Evolutionary conservation across 208 protist genomes (phyloP).

Genomic region (Trypanosoma vivax): DNA sequence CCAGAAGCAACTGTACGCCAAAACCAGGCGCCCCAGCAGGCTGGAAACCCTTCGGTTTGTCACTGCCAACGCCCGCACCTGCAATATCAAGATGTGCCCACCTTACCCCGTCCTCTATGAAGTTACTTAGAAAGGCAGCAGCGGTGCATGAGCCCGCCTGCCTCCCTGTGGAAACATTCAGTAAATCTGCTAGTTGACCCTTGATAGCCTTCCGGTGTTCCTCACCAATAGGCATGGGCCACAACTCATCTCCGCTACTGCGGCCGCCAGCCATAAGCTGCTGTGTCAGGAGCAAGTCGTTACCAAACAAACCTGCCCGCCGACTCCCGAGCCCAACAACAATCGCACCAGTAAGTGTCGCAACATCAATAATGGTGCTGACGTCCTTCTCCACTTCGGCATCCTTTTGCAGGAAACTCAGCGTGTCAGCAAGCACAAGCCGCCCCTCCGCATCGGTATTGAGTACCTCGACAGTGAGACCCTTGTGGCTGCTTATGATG

Average conservation of each 20-base stretch:
- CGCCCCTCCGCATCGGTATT: slow-evolving; percentile 92
- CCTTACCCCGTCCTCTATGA: slow-evolving; percentile 38
- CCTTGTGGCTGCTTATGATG: slow-evolving; percentile 77
- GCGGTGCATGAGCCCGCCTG: slow-evolving; percentile 76
- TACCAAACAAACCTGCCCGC: slow-evolving; percentile 71
- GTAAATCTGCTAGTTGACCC: slow-evolving; percentile 62
- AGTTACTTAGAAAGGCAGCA: slow-evolving; percentile 76
- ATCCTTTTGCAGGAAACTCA: slow-evolving; percentile 80
- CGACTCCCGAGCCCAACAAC: slow-evolving; percentile 66
- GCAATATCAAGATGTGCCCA: slow-evolving; percentile 87
- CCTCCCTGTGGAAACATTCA: slow-evolving; percentile 42
- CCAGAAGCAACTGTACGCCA: slow-evolving; percentile 76
- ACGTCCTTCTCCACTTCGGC: slow-evolving; percentile 50
- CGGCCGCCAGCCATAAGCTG: slow-evolving; percentile 46
- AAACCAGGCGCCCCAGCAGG: slow-evolving; percentile 73
- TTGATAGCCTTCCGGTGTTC: slow-evolving; percentile 70
- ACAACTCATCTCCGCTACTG: slow-evolving; percentile 65
- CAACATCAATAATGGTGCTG: slow-evolving; percentile 77
- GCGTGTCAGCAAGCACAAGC: slow-evolving; percentile 83
- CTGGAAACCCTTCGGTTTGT: slow-evolving; percentile 57
- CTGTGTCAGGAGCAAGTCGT: slow-evolving; percentile 29
- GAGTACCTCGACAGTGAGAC: slow-evolving; percentile 81
- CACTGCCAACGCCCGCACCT: slow-evolving; percentile 48
- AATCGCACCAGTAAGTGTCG: slow-evolving; percentile 88
- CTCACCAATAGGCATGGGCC: slow-evolving; percentile 81